Evolutionary conservation across 2,329 filamentous ascomycete genomes (phyloP).

Genomic region (Cercospora nicotianae): DNA sequence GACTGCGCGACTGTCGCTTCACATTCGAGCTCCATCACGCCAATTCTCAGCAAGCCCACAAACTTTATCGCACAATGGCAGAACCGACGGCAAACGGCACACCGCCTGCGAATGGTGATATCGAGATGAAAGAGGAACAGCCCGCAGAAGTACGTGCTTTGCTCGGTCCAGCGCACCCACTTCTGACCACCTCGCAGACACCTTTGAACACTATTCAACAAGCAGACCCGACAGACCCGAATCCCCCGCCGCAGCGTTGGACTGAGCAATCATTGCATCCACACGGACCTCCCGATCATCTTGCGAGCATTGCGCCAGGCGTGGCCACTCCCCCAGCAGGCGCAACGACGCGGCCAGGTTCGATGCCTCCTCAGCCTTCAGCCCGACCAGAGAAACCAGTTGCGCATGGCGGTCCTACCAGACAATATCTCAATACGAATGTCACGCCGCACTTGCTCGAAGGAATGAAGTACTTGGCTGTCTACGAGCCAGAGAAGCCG

Average conservation of each 20-base stretch:
- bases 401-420: slow-evolving; percentile 50
- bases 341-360: slow-evolving; percentile 29
- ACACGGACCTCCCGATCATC: slow-evolving; percentile 22
- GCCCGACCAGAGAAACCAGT: slow-evolving; percentile 42
- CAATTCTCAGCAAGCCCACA: background rate
- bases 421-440: slow-evolving; percentile 52
- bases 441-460: slow-evolving; percentile 54
- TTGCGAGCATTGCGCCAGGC: slow-evolving; percentile 23
- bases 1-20: background rate
- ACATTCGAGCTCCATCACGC: background rate
- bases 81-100: slow-evolving; percentile 32
- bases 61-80: slow-evolving; percentile 31
- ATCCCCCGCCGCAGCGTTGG: slow-evolving; percentile 29
- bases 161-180: background rate
- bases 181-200: slow-evolving; percentile 15
- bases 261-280: slow-evolving; percentile 1
- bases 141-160: slow-evolving; percentile 28
- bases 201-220: slow-evolving; percentile 25
- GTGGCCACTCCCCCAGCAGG: slow-evolving; percentile 31
- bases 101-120: slow-evolving; percentile 26
- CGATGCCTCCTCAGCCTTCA: slow-evolving; percentile 36
- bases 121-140: slow-evolving; percentile 42
- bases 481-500: slow-evolving; percentile 54
- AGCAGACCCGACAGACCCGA: slow-evolving; percentile 30
- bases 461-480: slow-evolving; percentile 53